These are phyloP conservation scores for Sordariomycetes sp. DNA, from an alignment of 2,329 filamentous ascomycete genomes.

Conservation along the genomic window DNA sequence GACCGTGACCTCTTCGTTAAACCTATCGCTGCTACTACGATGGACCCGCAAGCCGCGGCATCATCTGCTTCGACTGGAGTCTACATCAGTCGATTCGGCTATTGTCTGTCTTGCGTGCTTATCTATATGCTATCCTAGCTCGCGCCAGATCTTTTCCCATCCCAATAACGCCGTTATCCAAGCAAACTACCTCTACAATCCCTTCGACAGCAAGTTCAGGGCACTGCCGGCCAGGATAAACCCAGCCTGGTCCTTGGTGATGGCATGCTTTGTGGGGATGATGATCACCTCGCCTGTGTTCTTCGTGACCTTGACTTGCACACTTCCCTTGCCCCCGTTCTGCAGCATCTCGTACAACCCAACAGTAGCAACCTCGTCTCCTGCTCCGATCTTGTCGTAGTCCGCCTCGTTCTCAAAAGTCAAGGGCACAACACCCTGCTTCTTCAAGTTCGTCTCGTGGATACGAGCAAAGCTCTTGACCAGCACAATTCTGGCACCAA, in stretches of 20 bases:
- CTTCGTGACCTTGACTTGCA: constrained; percentile 53
- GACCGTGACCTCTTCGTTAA: too few species aligned
- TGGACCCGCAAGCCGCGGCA: too few species aligned
- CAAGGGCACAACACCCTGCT: constrained; percentile 91
- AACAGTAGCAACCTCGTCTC: constrained; percentile 74
- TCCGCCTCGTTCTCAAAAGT: constrained; percentile 84
- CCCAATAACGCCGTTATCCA: not conserved
- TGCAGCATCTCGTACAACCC: constrained; percentile 76
- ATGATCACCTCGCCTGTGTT: constrained; percentile 52
- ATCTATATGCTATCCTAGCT: not conserved
- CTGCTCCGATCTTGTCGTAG: constrained; percentile 74
- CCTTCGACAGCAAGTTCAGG: constrained; percentile 76
- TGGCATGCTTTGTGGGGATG: constrained; percentile 75
- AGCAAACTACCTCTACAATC: constrained; percentile 15
- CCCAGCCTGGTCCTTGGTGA: constrained; percentile 81
- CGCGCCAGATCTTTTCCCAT: not conserved
- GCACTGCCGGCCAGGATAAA: constrained; percentile 94
- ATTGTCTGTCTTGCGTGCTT: too few species aligned
- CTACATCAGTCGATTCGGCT: too few species aligned
- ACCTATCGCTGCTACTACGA: too few species aligned
- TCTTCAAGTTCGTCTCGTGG: constrained; percentile 94
- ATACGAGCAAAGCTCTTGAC: constrained; percentile 85
- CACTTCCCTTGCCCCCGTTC: constrained; percentile 68
- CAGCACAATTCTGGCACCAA: constrained; percentile 76
- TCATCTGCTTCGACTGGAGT: too few species aligned